Evolutionary conservation across 176 grass and related monocot genomes (phyloP).

Genomic region (Oropetium thomaeum): DNA sequence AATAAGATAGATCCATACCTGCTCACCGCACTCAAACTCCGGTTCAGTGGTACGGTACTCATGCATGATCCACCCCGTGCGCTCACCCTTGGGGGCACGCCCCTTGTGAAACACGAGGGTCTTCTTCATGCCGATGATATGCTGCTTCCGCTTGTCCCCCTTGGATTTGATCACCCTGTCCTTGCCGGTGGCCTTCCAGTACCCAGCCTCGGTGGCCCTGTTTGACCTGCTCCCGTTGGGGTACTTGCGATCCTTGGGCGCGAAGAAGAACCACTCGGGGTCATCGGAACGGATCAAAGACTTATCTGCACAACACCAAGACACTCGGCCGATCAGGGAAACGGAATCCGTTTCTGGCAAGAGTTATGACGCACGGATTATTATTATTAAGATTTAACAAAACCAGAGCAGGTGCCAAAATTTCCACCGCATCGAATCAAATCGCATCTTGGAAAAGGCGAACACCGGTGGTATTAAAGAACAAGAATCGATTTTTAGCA

Average conservation of each 20-base stretch:
- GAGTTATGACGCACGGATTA: conserved; percentile 8
- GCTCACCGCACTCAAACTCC: conserved; percentile 65
- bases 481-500: not conserved
- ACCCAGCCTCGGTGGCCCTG: conserved; percentile 75
- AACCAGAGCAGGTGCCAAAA: not conserved
- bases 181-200: conserved; percentile 95
- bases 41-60: conserved; percentile 90
- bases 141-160: conserved; percentile 49
- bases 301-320: conserved; percentile 54
- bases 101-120: conserved; percentile 88
- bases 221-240: conserved; percentile 79
- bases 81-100: conserved; percentile 68
- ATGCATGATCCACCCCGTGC: conserved; percentile 91
- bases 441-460: conserved; percentile 34
- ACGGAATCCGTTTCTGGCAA: not conserved
- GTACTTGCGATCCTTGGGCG: conserved; percentile 92
- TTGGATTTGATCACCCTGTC: conserved; percentile 84
- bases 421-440: conserved; percentile 23
- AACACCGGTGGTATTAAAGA: not conserved
- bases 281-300: conserved; percentile 73
- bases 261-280: conserved; percentile 95
- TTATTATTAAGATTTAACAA: not conserved
- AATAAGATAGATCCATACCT: conserved; percentile 40
- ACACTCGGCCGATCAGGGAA: not conserved
- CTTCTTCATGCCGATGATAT: conserved; percentile 88